These are phyloP conservation scores for Daldinia eschscholtzii DNA, from an alignment of 2,329 filamentous ascomycete genomes.

Conservation along the genomic window DNA sequence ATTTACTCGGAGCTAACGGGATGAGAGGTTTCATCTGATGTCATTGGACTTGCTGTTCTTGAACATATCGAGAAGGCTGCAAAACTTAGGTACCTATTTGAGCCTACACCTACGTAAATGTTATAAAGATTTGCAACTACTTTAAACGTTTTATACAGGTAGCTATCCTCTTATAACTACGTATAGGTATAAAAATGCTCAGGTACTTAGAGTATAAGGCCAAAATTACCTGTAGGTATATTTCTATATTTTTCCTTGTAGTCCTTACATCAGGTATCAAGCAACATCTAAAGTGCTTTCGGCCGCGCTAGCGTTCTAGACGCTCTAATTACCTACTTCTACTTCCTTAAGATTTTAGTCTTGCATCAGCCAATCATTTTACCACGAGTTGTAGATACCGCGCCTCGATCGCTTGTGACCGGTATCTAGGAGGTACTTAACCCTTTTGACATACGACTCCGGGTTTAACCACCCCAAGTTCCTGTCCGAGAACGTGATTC, in stretches of 20 bases:
- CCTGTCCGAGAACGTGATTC: slow-evolving; percentile 5
- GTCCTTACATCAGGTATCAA: background rate
- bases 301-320: background rate
- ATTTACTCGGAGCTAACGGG: slow-evolving; percentile 29
- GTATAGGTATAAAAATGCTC: too few relatives aligned
- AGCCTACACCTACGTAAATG: too few relatives aligned
- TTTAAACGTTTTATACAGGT: background rate
- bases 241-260: background rate
- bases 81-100: too few relatives aligned
- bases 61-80: background rate
- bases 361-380: slow-evolving; percentile 42
- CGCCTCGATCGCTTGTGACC: slow-evolving; percentile 30
- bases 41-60: slow-evolving; percentile 8
- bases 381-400: slow-evolving; percentile 36
- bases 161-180: too few relatives aligned
- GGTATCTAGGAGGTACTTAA: background rate
- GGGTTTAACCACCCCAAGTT: slow-evolving; percentile 9
- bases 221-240: too few relatives aligned
- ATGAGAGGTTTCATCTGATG: slow-evolving; percentile 19
- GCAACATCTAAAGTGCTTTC: background rate
- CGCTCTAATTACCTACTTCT: slow-evolving; percentile 6
- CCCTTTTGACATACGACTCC: slow-evolving; percentile 21
- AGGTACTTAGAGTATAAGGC: too few relatives aligned
- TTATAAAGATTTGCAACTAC: too few relatives aligned
- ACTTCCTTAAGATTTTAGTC: background rate